These are phyloP conservation scores for Stagonosporopsis cucurbitacearum DNA, from an alignment of 2,329 filamentous ascomycete genomes.

Conservation along the genomic window DNA sequence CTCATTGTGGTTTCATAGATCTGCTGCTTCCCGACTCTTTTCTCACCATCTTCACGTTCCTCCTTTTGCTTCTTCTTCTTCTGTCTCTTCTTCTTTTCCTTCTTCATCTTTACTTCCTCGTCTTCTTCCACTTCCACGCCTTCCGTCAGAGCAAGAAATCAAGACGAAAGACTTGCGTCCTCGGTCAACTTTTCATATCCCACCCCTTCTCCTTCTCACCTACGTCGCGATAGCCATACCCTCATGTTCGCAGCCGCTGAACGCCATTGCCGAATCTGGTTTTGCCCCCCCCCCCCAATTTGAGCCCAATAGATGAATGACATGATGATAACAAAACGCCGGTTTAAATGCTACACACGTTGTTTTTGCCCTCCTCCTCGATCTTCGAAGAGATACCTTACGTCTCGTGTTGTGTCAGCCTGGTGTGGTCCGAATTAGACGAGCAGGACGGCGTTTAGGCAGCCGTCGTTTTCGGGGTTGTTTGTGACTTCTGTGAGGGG, in stretches of 20 bases:
- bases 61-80: too few species aligned
- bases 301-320: constrained; percentile 6
- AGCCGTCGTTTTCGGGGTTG: constrained; percentile 50
- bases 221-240: constrained; percentile 7
- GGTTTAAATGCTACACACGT: constrained; percentile 12
- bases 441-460: constrained; percentile 47
- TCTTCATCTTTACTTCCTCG: too few species aligned
- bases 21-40: too few species aligned
- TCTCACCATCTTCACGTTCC: too few species aligned
- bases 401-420: too few species aligned
- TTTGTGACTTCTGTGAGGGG: constrained; percentile 38
- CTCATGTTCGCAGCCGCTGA: not conserved
- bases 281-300: not conserved
- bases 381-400: too few species aligned
- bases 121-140: too few species aligned
- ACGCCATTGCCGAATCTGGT: constrained; percentile 13
- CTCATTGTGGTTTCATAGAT: constrained; percentile 11
- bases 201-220: not conserved
- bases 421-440: too few species aligned
- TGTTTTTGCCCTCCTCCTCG: too few species aligned
- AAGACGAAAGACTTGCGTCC: constrained; percentile 9
- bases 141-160: not conserved
- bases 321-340: constrained; percentile 7
- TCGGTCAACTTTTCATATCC: constrained; percentile 5
- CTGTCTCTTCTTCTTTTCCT: too few species aligned